A percentile compares a stretch with the other conserved stretches of the same genome.
phyloP scores from a whole-genome alignment of 2,329 filamentous ascomycete genomes.

The Plectosphaerella sp. region DNA sequence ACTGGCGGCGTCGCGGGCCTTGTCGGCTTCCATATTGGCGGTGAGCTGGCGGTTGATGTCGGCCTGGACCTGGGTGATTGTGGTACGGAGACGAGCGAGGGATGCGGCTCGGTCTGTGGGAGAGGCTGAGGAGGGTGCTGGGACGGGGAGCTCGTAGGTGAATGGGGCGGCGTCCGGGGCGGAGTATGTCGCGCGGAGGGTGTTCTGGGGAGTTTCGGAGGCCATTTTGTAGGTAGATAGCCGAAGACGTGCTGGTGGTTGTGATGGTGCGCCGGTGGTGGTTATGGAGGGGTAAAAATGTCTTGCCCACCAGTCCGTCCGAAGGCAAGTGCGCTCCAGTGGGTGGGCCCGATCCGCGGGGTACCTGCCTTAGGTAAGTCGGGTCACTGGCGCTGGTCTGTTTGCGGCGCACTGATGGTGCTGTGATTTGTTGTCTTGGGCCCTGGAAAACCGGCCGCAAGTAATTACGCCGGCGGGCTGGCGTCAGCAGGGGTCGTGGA shows the following conservation, averaged over 20 bases:
- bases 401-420: too few relatives aligned
- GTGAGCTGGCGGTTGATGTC: constrained; percentile 69
- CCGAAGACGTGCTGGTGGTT: neutral
- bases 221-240: neutral
- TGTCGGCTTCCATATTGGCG: constrained; percentile 69
- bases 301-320: too few relatives aligned
- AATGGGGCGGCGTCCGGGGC: constrained; percentile 47
- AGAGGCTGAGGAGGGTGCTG: constrained; percentile 25
- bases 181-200: constrained; percentile 47
- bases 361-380: too few relatives aligned
- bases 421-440: too few relatives aligned
- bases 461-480: too few relatives aligned
- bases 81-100: constrained; percentile 53
- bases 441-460: too few relatives aligned
- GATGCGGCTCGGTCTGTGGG: constrained; percentile 52
- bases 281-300: neutral
- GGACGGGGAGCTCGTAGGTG: constrained; percentile 30
- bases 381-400: too few relatives aligned
- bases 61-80: constrained; percentile 56
- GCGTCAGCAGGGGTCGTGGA: too few relatives aligned
- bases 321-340: too few relatives aligned
- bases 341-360: too few relatives aligned
- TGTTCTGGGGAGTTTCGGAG: too few relatives aligned
- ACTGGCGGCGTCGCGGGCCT: constrained; percentile 36
- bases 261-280: constrained; percentile 3